phyloP scores from a whole-genome alignment of 2,329 filamentous ascomycete genomes.

The Epichloe festucae region DNA sequence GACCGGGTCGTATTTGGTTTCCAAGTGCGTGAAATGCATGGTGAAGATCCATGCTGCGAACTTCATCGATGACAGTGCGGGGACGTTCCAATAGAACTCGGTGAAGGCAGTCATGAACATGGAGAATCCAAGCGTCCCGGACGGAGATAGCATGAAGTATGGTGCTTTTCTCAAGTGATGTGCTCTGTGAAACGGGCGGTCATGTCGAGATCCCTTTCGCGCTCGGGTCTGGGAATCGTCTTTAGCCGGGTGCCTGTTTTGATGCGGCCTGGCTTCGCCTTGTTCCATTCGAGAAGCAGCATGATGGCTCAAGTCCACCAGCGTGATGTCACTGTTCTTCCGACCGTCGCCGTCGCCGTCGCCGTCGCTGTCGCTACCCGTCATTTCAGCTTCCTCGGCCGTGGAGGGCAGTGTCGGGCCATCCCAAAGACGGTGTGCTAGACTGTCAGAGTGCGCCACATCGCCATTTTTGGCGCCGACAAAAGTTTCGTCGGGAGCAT shows the following conservation, averaged over 20 bases:
- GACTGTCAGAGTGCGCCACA: constrained; percentile 14
- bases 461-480: constrained; percentile 40
- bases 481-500: constrained; percentile 32
- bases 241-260: constrained; percentile 1
- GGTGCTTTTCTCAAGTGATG: constrained; percentile 21
- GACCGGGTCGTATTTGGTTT: constrained; percentile 18
- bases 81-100: constrained; percentile 37
- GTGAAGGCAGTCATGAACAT: constrained; percentile 31
- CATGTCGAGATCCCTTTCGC: constrained; percentile 30
- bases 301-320: constrained; percentile 6
- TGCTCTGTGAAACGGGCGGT: constrained; percentile 39
- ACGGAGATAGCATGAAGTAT: constrained; percentile 35
- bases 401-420: constrained; percentile 3
- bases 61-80: constrained; percentile 34
- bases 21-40: constrained; percentile 10
- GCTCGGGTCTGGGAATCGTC: neutral
- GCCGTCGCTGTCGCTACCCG: constrained; percentile 7
- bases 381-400: constrained; percentile 3
- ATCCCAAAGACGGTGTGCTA: constrained; percentile 23
- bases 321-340: constrained; percentile 14
- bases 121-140: constrained; percentile 36
- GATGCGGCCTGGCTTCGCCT: neutral
- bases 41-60: constrained; percentile 24
- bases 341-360: constrained; percentile 10
- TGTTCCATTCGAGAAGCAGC: constrained; percentile 5